Conservation (phyloP, 345 rosid genomes). For the Jatropha curcas region DNA sequence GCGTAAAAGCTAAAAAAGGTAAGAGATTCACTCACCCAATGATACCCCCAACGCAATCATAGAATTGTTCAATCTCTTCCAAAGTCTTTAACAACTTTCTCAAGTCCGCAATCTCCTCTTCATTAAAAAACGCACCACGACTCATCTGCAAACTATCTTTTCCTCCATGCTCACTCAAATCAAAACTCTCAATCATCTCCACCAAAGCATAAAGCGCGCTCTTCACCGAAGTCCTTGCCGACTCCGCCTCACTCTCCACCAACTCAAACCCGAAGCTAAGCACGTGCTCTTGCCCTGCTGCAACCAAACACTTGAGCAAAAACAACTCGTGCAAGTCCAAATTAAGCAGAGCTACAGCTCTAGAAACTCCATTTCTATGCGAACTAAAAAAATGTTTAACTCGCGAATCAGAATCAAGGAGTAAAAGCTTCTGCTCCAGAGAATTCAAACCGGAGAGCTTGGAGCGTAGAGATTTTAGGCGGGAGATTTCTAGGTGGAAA, state of each 20-base stretch:
- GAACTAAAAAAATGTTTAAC: conserved; percentile 50
- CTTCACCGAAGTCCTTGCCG: conserved; percentile 54
- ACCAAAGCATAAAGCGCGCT: conserved; percentile 63
- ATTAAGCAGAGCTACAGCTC: conserved; percentile 38
- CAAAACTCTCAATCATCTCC: conserved; percentile 79
- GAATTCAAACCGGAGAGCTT: conserved; percentile 43
- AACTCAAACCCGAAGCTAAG: conserved; percentile 40
- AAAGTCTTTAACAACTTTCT: conserved; percentile 51
- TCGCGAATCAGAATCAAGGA: conserved; percentile 50
- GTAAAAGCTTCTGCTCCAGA: conserved; percentile 36
- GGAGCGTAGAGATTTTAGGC: conserved; percentile 57
- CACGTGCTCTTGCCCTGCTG: conserved; percentile 84
- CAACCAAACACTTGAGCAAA: conserved; percentile 71
- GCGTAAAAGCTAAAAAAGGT: not conserved
- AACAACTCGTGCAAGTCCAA: conserved; percentile 53
- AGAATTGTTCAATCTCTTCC: conserved; percentile 68
- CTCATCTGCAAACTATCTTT: conserved; percentile 30
- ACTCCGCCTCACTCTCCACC: conserved; percentile 31
- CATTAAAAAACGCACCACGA: conserved; percentile 30
- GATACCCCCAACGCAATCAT: conserved; percentile 91
- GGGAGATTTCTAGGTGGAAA: conserved; percentile 62
- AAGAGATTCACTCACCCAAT: conserved; percentile 54
- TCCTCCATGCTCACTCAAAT: conserved; percentile 29
- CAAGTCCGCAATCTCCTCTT: conserved; percentile 48
- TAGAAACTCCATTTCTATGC: conserved; percentile 30